These are phyloP conservation scores for Candida pseudocylindracea DNA, from an alignment of 1,139 yeast genomes.

Conservation along the genomic window DNA sequence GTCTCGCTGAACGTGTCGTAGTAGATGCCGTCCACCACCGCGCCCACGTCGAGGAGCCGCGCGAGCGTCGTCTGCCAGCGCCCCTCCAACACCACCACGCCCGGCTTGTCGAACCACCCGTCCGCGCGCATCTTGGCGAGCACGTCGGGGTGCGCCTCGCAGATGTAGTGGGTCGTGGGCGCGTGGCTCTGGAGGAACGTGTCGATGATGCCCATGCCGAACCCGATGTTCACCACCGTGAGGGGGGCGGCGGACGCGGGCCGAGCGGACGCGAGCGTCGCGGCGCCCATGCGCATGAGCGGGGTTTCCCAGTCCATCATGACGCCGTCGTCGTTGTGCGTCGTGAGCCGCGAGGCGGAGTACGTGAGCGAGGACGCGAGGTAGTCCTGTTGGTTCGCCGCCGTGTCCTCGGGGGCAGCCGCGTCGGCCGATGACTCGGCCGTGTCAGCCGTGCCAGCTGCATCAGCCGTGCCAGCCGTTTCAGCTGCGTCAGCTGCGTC, in stretches of 20 bases:
- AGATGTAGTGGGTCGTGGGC: constrained; percentile 63
- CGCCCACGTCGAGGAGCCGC: constrained; percentile 37
- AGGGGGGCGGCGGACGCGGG: constrained; percentile 10
- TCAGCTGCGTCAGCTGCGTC: constrained; percentile 1
- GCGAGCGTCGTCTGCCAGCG: constrained; percentile 80
- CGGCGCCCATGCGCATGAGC: constrained; percentile 64
- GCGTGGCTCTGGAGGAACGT: constrained; percentile 34
- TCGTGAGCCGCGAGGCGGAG: constrained; percentile 46
- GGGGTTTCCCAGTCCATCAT: constrained; percentile 96
- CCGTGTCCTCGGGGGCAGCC: constrained; percentile 16
- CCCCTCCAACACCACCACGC: constrained; percentile 61
- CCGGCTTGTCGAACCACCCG: constrained; percentile 68
- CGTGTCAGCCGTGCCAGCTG: constrained; percentile 1
- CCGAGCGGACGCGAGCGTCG: constrained; percentile 21
- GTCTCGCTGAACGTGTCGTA: constrained; percentile 91
- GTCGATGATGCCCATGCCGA: constrained; percentile 95
- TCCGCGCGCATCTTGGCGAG: constrained; percentile 38
- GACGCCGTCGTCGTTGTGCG: constrained; percentile 69
- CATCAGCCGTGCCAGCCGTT: constrained; percentile 1
- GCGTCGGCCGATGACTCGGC: constrained; percentile 1
- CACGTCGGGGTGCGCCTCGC: constrained; percentile 93
- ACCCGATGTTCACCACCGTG: constrained; percentile 65
- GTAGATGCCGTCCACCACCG: constrained; percentile 74
- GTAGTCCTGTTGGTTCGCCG: constrained; percentile 43
- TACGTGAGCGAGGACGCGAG: constrained; percentile 48